phyloP scores from a whole-genome alignment of 108 stramenopile species.

The Discostella pseudostelligera region DNA sequence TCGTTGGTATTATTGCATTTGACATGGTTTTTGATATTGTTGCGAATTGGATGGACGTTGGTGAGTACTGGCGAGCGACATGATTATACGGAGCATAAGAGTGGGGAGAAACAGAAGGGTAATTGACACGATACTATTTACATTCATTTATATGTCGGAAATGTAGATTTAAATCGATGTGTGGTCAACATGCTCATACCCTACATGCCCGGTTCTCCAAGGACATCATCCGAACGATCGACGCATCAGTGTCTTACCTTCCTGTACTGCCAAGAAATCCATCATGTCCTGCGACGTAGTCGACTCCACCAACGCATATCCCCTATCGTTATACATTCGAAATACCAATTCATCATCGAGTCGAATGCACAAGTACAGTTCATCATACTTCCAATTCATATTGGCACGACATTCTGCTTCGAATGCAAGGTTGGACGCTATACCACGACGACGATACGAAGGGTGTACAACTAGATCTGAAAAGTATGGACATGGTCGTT shows the following conservation, averaged over 20 bases:
- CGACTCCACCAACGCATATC: slow-evolving; percentile 5
- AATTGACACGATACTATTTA: too few species aligned
- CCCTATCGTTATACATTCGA: slow-evolving; percentile 9
- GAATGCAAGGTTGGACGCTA: slow-evolving; percentile 5
- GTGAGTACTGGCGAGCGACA: slow-evolving; percentile 75
- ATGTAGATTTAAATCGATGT: too few species aligned
- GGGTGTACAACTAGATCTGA: slow-evolving; percentile 14
- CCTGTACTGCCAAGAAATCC: slow-evolving; percentile 7
- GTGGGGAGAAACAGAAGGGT: slow-evolving; percentile 60
- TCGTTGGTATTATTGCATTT: slow-evolving; percentile 67
- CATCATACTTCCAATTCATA: slow-evolving; percentile 3
- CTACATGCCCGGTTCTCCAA: too few species aligned
- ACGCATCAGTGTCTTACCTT: slow-evolving; percentile 6
- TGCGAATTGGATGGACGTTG: slow-evolving; percentile 77
- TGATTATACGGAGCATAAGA: slow-evolving; percentile 84
- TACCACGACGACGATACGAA: slow-evolving; percentile 8
- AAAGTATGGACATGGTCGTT: slow-evolving; percentile 24
- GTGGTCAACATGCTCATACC: too few species aligned
- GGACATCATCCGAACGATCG: too few species aligned
- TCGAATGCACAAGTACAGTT: slow-evolving; percentile 12
- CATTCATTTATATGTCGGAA: too few species aligned
- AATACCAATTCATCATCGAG: slow-evolving; percentile 5
- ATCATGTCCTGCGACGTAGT: slow-evolving; percentile 7
- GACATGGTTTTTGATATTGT: slow-evolving; percentile 78
- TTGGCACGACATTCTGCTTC: slow-evolving; percentile 4